Base-by-base conservation (phyloP, 257 asterid species). In the Knoxia roxburghii region DNA sequence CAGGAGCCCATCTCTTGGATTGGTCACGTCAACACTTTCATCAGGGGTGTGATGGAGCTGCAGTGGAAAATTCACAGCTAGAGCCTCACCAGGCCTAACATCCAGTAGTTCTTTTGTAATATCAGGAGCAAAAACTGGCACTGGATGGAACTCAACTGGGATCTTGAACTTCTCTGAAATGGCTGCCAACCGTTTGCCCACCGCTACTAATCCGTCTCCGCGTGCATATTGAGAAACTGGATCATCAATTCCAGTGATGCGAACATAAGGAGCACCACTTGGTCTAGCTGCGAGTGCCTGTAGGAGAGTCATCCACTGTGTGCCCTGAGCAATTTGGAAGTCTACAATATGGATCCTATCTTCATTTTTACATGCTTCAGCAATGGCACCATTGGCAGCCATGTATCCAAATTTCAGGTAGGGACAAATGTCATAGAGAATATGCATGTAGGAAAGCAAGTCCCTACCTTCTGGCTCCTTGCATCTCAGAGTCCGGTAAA, bases 321-420 rank as follows among this genome's bases (percentile, higher is more conserved):
- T 87, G 33, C 98, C 98, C 65, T 89, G 96, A 0, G 87, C 94
- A n/a, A 91, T 87, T 72, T 91, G 98, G 79, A 85, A 91, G 78
- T 89, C 98, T 1, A 91, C 71, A 40, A 91, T 91, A 82, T 91
- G 98, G 80, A 92, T 92, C 1, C 71, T 81, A 55, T 89, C 92
- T 82, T 83, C 98, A 33, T 78, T 79, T 67, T 83, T 87, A 65
- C 95, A 87, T 8, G 95, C 95, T 57, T 92, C 96, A 0, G 98
- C 98, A 26, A 92, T 89, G 11, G 97, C 98, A 10, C 98, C 98
- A 30, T 87, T 92, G 13, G 98, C 98, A 26, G 95, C 97, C 98
- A 92, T 89, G 63, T 92, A 92, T 10, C 98, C 98, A 33, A 89
- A 92, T 56, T 92, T 92, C 65, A 92, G 65, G 77, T 89, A 92